Conservation (phyloP, 768 basidiomycete genomes). For the Pulveroboletus sp. region DNA sequence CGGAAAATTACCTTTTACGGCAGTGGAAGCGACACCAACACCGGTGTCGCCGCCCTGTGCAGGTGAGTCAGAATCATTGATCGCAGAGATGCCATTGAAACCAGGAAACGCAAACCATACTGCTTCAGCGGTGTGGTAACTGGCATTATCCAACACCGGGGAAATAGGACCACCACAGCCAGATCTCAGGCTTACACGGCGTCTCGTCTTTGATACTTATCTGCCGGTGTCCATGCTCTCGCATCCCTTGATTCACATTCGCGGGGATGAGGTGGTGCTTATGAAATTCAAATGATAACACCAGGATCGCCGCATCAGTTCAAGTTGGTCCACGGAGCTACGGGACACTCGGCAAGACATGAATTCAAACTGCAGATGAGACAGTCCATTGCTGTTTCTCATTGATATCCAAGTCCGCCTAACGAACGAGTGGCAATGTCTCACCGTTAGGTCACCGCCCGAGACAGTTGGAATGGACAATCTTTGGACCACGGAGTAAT, state of each 20-base stretch:
- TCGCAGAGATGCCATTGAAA: neutral
- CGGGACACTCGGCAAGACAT: neutral
- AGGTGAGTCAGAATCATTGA: neutral
- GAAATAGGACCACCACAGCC: neutral
- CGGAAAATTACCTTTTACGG: neutral
- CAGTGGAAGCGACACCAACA: neutral
- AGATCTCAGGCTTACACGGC: neutral
- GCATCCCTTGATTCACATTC: constrained; percentile 3
- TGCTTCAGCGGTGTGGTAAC: too few relatives aligned
- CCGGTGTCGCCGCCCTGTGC: neutral
- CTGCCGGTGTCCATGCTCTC: neutral
- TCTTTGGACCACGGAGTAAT: neutral
- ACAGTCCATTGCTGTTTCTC: neutral
- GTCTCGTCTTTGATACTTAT: neutral
- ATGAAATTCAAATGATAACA: constrained; percentile 11
- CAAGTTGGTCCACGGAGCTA: constrained; percentile 9
- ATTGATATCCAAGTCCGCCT: neutral
- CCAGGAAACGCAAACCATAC: neutral
- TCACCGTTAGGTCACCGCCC: neutral
- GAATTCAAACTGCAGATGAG: neutral
- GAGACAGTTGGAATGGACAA: neutral
- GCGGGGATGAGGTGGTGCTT: constrained; percentile 1
- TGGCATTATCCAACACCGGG: neutral
- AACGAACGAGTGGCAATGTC: neutral
- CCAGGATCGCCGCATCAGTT: neutral